These are phyloP conservation scores for Claviceps humidiphila DNA, from an alignment of 2,329 filamentous ascomycete species.

Conservation along the genomic window DNA sequence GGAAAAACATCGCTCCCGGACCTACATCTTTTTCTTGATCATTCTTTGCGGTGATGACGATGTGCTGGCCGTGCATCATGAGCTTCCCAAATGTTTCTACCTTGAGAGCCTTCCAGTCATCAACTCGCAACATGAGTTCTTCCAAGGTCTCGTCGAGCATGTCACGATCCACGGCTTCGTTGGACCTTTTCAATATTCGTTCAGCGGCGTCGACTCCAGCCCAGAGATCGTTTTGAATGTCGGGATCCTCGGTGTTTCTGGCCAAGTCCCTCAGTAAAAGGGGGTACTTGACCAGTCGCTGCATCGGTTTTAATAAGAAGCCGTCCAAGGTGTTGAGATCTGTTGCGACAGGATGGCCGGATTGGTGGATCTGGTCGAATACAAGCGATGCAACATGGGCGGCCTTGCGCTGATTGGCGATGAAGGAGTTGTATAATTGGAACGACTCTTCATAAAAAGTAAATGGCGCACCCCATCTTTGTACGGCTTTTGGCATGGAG, in stretches of 20 bases:
- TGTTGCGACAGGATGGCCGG: slow-evolving; percentile 67
- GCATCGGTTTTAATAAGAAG: slow-evolving; percentile 93
- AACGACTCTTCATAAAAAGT: slow-evolving; percentile 75
- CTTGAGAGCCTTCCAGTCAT: slow-evolving; percentile 92
- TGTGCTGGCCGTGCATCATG: slow-evolving; percentile 78
- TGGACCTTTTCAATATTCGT: slow-evolving; percentile 69
- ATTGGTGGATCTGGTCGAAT: slow-evolving; percentile 72
- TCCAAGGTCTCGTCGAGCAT: slow-evolving; percentile 71
- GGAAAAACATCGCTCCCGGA: slow-evolving; percentile 5
- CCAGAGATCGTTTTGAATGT: slow-evolving; percentile 57
- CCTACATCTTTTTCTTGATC: slow-evolving; percentile 83
- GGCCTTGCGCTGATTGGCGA: slow-evolving; percentile 88
- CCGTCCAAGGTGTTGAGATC: slow-evolving; percentile 81
- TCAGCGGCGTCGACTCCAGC: slow-evolving; percentile 72
- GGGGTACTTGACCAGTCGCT: slow-evolving; percentile 88
- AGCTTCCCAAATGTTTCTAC: slow-evolving; percentile 86
- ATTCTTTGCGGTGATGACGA: slow-evolving; percentile 77
- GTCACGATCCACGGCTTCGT: slow-evolving; percentile 81
- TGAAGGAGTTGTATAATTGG: slow-evolving; percentile 90
- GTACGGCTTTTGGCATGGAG: slow-evolving; percentile 58
- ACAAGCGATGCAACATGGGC: slow-evolving; percentile 71
- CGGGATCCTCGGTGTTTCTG: slow-evolving; percentile 69
- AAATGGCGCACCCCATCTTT: slow-evolving; percentile 95
- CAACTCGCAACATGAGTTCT: slow-evolving; percentile 70
- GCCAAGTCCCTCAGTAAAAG: slow-evolving; percentile 79